phyloP scores from a whole-genome alignment of 2,329 filamentous ascomycete genomes.

The Apiospora hydei region DNA sequence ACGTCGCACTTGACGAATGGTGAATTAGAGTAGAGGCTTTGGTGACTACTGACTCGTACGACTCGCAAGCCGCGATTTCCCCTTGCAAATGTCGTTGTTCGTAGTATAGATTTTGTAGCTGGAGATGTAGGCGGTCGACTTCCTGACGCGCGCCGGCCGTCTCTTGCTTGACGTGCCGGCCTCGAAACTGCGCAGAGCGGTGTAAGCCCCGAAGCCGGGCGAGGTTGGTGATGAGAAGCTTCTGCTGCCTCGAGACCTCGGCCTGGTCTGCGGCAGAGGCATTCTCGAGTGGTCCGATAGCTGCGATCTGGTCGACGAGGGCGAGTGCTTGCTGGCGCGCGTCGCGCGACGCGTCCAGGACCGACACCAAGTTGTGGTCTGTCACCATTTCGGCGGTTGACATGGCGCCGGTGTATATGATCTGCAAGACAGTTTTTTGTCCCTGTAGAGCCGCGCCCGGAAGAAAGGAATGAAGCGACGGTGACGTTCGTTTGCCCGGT shows the following conservation, averaged over 20 bases:
- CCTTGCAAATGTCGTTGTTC: slow-evolving; percentile 90
- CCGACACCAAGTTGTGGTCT: slow-evolving; percentile 70
- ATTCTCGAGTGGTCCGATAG: slow-evolving; percentile 52
- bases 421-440: neutral
- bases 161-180: slow-evolving; percentile 83
- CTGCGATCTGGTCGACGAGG: slow-evolving; percentile 63
- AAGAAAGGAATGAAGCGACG: neutral
- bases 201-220: slow-evolving; percentile 84
- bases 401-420: slow-evolving; percentile 47
- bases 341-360: slow-evolving; percentile 75
- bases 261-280: slow-evolving; percentile 58
- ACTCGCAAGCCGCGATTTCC: slow-evolving; percentile 90
- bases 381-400: slow-evolving; percentile 65
- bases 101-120: slow-evolving; percentile 95
- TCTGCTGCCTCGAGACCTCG: slow-evolving; percentile 77
- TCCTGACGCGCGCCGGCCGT: slow-evolving; percentile 90
- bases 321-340: slow-evolving; percentile 75
- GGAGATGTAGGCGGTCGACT: slow-evolving; percentile 89
- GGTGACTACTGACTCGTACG: slow-evolving; percentile 76
- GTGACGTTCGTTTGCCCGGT: neutral
- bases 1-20: slow-evolving; percentile 12
- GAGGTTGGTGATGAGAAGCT: slow-evolving; percentile 79
- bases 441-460: neutral
- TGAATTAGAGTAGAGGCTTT: neutral
- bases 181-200: slow-evolving; percentile 79